Base-by-base conservation (phyloP, 108 stramenopile genomes). In the Fragilaria crotonensis region DNA sequence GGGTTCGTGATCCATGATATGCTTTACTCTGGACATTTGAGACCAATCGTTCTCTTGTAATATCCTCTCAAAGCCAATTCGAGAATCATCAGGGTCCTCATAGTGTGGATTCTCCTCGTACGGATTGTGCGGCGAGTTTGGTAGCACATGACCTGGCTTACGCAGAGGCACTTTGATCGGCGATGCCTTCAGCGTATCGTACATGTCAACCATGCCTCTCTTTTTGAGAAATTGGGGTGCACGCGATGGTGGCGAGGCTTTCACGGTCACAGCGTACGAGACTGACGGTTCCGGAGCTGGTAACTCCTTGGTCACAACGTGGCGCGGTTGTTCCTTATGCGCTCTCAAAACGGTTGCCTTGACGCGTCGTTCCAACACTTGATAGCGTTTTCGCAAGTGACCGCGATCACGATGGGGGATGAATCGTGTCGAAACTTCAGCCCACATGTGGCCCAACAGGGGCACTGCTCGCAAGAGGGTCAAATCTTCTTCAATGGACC, bases 351-450 rank as follows among this genome's bases (percentile, higher is more conserved):
- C 49, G 4, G 75, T 66, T 4, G 75, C 68, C 59, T 76, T 70
- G n/a, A 89, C 75, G 19, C 90, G 75, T 45, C 90, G 67, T 54
- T 87, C 85, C 30, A 93, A 67, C 0, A 93, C 87, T 60, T 89
- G 87, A 68, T 85, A 89, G 18, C 90, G 75, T 66, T 93, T 93
- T 9, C 90, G 76, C 25, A 93, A 66, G 36, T 88, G 87, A 18
- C 87, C 87, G 28, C 90, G 60, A 70, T 89, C 87, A 27, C 90
- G 73, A 68, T 93, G 87, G n/a, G 85, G 85, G 32, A 89, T 81
- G 19, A 87, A 58, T 47, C 79, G 54, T 45, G 79, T 80, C 19
- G 73, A 68, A 22, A 93, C 71, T 47, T 89, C 90, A 0, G 87
- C 87, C 87, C 87, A 93, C 76, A 84, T 79, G 56, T 79, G 68